These are phyloP conservation scores for Pseudogymnoascus verrucosus DNA, from an alignment of 2,329 filamentous ascomycete genomes.

Conservation along the genomic window DNA sequence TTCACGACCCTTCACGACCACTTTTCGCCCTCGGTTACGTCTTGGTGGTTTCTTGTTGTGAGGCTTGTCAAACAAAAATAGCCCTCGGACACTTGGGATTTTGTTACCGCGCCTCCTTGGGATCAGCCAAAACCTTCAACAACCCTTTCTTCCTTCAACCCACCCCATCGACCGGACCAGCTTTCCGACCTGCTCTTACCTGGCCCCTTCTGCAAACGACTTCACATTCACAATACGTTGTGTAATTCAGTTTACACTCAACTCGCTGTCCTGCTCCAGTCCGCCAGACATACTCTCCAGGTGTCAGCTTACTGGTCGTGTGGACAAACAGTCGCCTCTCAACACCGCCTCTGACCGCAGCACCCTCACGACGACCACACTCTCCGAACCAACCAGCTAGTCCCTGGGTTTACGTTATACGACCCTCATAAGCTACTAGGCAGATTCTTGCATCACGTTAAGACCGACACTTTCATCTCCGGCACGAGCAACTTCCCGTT, in stretches of 20 bases:
- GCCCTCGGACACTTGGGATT: not conserved
- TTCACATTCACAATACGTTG: not conserved
- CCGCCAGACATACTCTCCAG: not conserved
- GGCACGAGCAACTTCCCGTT: not conserved
- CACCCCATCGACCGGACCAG: not conserved
- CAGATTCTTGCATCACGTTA: not conserved
- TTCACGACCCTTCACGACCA: not conserved
- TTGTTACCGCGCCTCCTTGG: not conserved
- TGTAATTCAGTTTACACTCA: not conserved
- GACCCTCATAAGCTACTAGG: not conserved
- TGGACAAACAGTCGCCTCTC: constrained; percentile 4
- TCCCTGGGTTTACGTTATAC: not conserved
- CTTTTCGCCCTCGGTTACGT: not conserved
- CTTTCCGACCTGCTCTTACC: not conserved
- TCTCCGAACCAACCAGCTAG: not conserved
- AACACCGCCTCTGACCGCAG: constrained; percentile 6
- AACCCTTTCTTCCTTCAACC: not conserved
- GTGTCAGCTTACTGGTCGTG: constrained; percentile 7
- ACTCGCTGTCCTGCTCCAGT: not conserved
- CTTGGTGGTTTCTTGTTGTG: not conserved
- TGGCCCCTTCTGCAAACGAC: not conserved
- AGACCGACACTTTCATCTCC: not conserved
- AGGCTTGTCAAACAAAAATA: constrained; percentile 3
- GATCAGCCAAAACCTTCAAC: not conserved
- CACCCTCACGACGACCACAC: not conserved